These are phyloP conservation scores for Penicillium desertorum DNA, from an alignment of 495 filamentous ascomycete species.

Conservation along the genomic window DNA sequence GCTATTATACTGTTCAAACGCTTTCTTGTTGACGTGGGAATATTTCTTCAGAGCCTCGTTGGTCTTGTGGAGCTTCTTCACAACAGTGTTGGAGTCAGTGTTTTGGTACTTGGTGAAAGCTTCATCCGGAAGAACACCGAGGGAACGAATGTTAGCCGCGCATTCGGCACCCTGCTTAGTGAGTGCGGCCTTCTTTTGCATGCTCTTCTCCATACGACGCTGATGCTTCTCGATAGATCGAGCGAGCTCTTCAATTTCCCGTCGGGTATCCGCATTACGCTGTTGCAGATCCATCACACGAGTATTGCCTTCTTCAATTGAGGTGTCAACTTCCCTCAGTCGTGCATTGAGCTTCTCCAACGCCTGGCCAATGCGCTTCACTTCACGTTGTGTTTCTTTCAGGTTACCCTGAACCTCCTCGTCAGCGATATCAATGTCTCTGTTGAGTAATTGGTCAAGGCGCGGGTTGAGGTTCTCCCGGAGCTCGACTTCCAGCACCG, in stretches of 20 bases:
- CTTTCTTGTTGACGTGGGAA: conserved; percentile 98
- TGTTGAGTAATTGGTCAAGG: conserved; percentile 81
- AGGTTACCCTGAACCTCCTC: conserved; percentile 62
- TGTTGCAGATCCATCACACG: conserved; percentile 61
- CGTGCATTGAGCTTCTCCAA: conserved; percentile 62
- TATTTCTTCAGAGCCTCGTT: conserved; percentile 95
- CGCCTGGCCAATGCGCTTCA: conserved; percentile 68
- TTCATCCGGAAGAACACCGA: conserved; percentile 91
- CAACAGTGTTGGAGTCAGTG: conserved; percentile 72
- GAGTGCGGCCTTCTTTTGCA: conserved; percentile 78
- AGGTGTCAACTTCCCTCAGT: conserved; percentile 67
- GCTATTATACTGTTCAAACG: conserved; percentile 96
- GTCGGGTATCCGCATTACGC: conserved; percentile 63
- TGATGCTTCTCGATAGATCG: conserved; percentile 82
- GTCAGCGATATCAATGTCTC: conserved; percentile 68
- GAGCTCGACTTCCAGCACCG: conserved; percentile 77
- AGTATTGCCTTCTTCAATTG: conserved; percentile 63
- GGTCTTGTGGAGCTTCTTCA: conserved; percentile 85
- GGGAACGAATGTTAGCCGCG: conserved; percentile 81
- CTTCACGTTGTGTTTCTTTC: conserved; percentile 76
- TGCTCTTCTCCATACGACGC: conserved; percentile 87
- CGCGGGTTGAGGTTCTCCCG: conserved; percentile 80
- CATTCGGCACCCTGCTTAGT: conserved; percentile 74
- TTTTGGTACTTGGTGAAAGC: conserved; percentile 89
- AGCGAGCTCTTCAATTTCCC: conserved; percentile 70